Conservation (phyloP, 2,329 filamentous ascomycete species). For the Balansia obtecta region DNA sequence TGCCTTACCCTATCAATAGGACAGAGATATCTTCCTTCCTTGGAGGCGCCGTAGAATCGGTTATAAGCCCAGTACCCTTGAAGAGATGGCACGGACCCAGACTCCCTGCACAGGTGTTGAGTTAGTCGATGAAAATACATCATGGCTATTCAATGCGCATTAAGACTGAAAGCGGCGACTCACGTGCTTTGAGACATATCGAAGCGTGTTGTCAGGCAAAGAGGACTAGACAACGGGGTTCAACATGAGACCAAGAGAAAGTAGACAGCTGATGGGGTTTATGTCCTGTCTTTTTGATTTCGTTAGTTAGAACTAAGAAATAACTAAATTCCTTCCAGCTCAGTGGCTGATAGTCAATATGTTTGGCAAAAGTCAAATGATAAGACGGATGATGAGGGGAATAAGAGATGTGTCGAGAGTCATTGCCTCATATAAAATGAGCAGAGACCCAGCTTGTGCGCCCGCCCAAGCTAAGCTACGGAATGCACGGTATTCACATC, state of each 20-base stretch:
- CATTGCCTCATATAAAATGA: background rate
- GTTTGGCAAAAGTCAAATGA: background rate
- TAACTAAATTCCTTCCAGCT: background rate
- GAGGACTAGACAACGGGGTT: background rate
- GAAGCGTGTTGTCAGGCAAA: background rate
- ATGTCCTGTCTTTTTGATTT: background rate
- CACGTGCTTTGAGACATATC: background rate
- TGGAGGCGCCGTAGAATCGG: slow-evolving; percentile 56
- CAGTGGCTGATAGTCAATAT: no score
- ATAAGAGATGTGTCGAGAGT: no score
- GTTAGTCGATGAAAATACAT: background rate
- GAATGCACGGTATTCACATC: background rate
- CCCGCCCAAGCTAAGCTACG: background rate
- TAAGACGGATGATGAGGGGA: background rate
- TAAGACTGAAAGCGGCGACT: background rate
- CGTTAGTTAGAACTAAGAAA: background rate
- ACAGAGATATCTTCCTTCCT: slow-evolving; percentile 58
- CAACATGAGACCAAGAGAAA: background rate
- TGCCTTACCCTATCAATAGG: slow-evolving; percentile 60
- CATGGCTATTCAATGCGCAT: background rate
- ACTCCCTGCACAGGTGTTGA: background rate
- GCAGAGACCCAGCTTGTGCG: background rate
- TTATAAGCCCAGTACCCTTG: slow-evolving; percentile 45
- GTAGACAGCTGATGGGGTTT: background rate
- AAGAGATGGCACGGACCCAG: background rate